Conservation (phyloP, 768 basidiomycete species). For the Tulasnella sp. region DNA sequence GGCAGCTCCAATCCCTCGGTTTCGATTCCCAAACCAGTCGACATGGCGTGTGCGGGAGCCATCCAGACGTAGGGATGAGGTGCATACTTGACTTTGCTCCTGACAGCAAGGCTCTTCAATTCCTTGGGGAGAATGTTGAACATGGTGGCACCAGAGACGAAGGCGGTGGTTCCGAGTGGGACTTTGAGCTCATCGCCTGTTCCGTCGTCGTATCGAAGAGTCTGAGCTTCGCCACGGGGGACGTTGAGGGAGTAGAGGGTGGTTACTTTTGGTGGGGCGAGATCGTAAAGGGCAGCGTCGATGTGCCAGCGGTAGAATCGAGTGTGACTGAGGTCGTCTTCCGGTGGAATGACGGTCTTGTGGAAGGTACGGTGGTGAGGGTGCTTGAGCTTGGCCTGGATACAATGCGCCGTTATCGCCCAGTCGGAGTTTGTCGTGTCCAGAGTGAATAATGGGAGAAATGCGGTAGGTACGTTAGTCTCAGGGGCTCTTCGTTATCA, state of each 20-base stretch:
- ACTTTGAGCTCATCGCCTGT: slow-evolving; percentile 76
- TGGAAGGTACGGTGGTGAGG: slow-evolving; percentile 83
- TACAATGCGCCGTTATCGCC: not conserved
- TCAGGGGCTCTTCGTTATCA: not conserved
- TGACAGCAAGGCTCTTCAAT: slow-evolving; percentile 72
- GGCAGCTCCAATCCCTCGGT: slow-evolving; percentile 65
- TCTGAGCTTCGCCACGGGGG: slow-evolving; percentile 57
- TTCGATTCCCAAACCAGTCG: slow-evolving; percentile 79
- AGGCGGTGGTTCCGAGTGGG: slow-evolving; percentile 77
- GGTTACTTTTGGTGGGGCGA: slow-evolving; percentile 74
- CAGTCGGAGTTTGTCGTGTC: not conserved
- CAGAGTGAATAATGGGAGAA: not conserved
- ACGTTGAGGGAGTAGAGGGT: slow-evolving; percentile 73
- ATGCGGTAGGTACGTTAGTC: not conserved
- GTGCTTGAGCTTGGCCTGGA: slow-evolving; percentile 65
- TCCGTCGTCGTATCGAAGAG: slow-evolving; percentile 73
- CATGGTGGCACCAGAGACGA: slow-evolving; percentile 63
- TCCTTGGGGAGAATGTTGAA: slow-evolving; percentile 67
- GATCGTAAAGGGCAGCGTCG: slow-evolving; percentile 74
- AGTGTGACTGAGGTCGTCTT: slow-evolving; percentile 69
- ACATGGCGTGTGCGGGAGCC: slow-evolving; percentile 60
- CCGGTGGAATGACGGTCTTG: slow-evolving; percentile 61
- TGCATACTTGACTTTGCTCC: slow-evolving; percentile 65
- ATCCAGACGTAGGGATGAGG: slow-evolving; percentile 92
- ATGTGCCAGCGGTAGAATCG: slow-evolving; percentile 91